Base-by-base conservation (phyloP, 2,329 filamentous ascomycete genomes). In the Exophiala aquamarina region DNA sequence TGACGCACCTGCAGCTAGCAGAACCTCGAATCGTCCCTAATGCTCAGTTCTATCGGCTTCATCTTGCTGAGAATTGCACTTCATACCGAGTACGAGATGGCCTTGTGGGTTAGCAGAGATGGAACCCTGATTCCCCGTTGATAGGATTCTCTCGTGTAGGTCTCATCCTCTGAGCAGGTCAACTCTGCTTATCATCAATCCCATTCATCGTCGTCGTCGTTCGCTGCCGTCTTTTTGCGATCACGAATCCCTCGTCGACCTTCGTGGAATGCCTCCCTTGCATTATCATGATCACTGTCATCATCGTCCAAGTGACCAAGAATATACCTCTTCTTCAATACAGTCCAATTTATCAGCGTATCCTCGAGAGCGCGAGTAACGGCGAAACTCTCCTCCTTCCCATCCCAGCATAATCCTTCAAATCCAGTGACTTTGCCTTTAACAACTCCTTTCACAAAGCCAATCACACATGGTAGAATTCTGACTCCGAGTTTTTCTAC, bases 391-490 rank as follows among this genome's bases (percentile, higher is more conserved):
- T 63, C 66, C 58, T 72, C 69, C 36, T 55, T 50, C 19, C 67
- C 68, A 9, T 65, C 58, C 39, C 59, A 55, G 32, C 67, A 68
- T 37, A 74, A 46, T 11, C 73, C 73, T 40, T 75, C 73, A 59
- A 76, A 76, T 2, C 73, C 73, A 41, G 73, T 62, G 14, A 76
- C 62, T 32, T 70, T 58, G 41, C 73, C 72, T 41, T 69, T 66
- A 1, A 64, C 67, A 14, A 71, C 59, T 19, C 73, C 73, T 58
- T 72, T 70, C 44, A 68, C 65, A 46, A 76, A 76, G 28, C 70
- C 72, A 59, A 76, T 68, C 42, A 76, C 71, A 53, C 72, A 75
- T 6, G 73, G 73, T 23, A 76, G 50, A 1, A 75, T 68, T 46
- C 66, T 61, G 15, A 76, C 68, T 17, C 65, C 67, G 49, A 76